Percentiles rank a stretch among this genome's conserved stretches.
These are phyloP conservation scores for Tremellales sp. DNA, from an alignment of 1,284 basidiomycete species.

Conservation along the genomic window DNA sequence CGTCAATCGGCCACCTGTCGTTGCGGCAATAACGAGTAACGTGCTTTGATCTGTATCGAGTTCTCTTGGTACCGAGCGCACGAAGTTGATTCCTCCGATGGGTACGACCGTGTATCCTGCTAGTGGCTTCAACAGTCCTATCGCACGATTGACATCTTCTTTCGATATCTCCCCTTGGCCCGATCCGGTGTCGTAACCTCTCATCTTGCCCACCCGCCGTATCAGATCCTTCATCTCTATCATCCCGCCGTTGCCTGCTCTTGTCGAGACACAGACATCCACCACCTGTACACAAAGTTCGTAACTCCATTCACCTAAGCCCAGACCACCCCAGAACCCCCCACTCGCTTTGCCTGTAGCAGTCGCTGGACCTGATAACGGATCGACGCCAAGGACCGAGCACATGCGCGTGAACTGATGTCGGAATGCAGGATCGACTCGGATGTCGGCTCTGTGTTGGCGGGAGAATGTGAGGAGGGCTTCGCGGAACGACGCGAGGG, in stretches of 20 bases:
- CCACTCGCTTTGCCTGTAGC: background rate
- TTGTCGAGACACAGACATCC: conserved; percentile 86
- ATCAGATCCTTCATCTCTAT: conserved; percentile 85
- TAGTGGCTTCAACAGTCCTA: background rate
- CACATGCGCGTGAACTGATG: conserved; percentile 97
- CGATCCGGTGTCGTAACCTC: conserved; percentile 35
- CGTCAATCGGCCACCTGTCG: conserved; percentile 61
- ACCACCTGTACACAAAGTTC: conserved; percentile 96
- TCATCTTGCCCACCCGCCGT: conserved; percentile 67
- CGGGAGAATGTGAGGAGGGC: conserved; percentile 76
- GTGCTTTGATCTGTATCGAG: conserved; percentile 76
- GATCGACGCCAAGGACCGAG: conserved; percentile 88
- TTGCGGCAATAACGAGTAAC: conserved; percentile 68
- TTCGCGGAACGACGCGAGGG: conserved; percentile 78
- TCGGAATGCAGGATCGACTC: conserved; percentile 78
- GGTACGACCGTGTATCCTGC: conserved; percentile 76
- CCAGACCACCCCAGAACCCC: conserved; percentile 74
- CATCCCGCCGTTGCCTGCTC: conserved; percentile 83
- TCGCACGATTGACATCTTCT: background rate
- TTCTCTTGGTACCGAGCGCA: conserved; percentile 53
- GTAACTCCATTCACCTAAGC: conserved; percentile 86
- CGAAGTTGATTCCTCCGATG: conserved; percentile 20
- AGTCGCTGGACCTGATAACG: conserved; percentile 61
- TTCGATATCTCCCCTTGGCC: background rate
- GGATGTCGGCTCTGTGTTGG: conserved; percentile 79